A percentile compares a stretch with the other conserved stretches of the same genome.
phyloP scores from a whole-genome alignment of 208 protist species.

The Leishmania gerbilli region DNA sequence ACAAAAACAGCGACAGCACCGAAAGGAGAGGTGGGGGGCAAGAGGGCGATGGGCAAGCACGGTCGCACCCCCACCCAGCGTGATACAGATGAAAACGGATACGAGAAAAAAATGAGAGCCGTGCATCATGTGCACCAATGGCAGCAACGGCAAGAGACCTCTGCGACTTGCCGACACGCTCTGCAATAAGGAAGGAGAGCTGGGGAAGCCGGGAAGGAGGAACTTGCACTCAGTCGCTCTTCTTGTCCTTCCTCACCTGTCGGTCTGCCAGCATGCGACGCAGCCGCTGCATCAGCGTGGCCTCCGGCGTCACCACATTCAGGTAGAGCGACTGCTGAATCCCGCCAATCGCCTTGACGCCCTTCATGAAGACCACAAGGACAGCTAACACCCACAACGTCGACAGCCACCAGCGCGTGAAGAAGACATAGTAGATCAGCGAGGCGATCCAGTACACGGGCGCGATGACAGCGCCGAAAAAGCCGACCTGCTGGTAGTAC shows the following conservation, averaged over 20 bases:
- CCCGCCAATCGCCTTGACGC: conserved; percentile 12
- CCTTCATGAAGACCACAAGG: conserved; percentile 9
- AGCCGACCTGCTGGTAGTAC: conserved; percentile 27
- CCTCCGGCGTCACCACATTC: conserved; percentile 16
- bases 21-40: neutral
- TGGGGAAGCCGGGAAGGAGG: neutral
- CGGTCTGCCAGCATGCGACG: conserved; percentile 2
- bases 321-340: conserved; percentile 29
- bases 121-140: neutral
- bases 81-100: neutral
- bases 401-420: conserved; percentile 20
- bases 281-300: conserved; percentile 23
- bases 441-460: conserved; percentile 26
- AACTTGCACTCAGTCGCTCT: conserved; percentile 8
- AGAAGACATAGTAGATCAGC: conserved; percentile 25
- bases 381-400: conserved; percentile 16
- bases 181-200: neutral
- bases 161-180: neutral
- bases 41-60: no score
- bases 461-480: conserved; percentile 16
- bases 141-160: neutral
- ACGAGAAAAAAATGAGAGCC: neutral
- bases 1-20: neutral
- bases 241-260: conserved; percentile 4
- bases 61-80: no score